Evolutionary conservation across 306 rosid genomes (phyloP).

Genomic region (Vigna radiata): DNA sequence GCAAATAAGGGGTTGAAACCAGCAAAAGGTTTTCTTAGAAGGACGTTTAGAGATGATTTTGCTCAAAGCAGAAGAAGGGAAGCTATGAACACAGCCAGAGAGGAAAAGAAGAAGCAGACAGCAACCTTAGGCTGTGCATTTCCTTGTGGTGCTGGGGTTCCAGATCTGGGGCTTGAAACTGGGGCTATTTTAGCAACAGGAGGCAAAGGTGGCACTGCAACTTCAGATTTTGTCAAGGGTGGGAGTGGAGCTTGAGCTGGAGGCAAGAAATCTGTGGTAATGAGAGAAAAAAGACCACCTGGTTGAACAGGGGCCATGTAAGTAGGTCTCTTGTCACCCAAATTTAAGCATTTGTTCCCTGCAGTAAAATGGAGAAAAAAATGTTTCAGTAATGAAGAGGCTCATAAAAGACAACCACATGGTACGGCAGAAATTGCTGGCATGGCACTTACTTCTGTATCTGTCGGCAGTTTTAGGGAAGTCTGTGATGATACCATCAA

Average conservation of each 20-base stretch:
- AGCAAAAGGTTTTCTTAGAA: conserved; percentile 27
- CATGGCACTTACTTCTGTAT: conserved; percentile 74
- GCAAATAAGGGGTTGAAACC: conserved; percentile 36
- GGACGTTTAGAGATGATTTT: conserved; percentile 4
- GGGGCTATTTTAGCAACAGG: conserved; percentile 36
- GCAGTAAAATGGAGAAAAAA: conserved; percentile 46
- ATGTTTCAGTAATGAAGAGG: conserved; percentile 34
- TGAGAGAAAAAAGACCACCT: conserved; percentile 50
- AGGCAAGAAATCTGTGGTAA: conserved; percentile 39
- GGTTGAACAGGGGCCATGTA: conserved; percentile 66
- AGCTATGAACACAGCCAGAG: conserved; percentile 56
- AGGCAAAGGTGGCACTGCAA: conserved; percentile 79
- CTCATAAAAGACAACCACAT: neutral
- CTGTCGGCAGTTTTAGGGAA: conserved; percentile 82
- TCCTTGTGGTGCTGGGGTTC: conserved; percentile 7
- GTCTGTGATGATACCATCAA: conserved; percentile 80
- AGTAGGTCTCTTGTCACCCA: conserved; percentile 42
- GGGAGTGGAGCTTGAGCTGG: conserved; percentile 77
- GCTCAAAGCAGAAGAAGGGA: conserved; percentile 55
- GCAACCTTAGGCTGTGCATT: conserved; percentile 65
- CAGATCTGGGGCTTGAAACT: conserved; percentile 46
- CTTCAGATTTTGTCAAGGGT: conserved; percentile 56
- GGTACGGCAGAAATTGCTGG: too few relatives aligned
- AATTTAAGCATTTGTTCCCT: conserved; percentile 68
- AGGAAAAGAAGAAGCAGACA: conserved; percentile 51